These are phyloP conservation scores for Suillus spraguei DNA, from an alignment of 768 basidiomycete genomes.

Conservation along the genomic window DNA sequence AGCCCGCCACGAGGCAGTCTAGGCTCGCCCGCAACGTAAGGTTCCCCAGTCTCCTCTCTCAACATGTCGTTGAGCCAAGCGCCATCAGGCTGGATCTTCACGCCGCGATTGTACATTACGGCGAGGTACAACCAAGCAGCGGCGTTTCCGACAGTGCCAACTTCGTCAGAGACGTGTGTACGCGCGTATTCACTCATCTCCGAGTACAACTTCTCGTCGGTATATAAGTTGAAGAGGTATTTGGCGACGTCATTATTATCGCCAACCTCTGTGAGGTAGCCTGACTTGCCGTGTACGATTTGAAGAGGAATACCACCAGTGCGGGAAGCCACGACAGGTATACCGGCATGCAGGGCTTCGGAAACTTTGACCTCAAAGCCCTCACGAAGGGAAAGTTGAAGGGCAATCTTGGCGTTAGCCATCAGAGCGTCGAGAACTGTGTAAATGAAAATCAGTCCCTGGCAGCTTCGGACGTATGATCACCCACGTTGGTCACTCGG, in stretches of 20 bases:
- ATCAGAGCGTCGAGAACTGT: slow-evolving; percentile 85
- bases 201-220: slow-evolving; percentile 67
- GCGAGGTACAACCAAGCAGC: slow-evolving; percentile 69
- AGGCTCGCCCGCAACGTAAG: slow-evolving; percentile 68
- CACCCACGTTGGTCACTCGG: slow-evolving; percentile 83
- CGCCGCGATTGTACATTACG: slow-evolving; percentile 76
- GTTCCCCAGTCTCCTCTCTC: slow-evolving; percentile 74
- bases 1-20: slow-evolving; percentile 65
- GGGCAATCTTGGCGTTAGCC: slow-evolving; percentile 86
- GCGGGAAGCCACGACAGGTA: slow-evolving; percentile 79
- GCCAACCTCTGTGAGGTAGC: slow-evolving; percentile 78
- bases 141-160: slow-evolving; percentile 81
- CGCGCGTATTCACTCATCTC: slow-evolving; percentile 66
- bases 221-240: slow-evolving; percentile 77
- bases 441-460: slow-evolving; percentile 12
- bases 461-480: background rate
- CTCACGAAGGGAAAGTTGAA: slow-evolving; percentile 91
- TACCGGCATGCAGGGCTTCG: slow-evolving; percentile 89
- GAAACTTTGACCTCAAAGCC: slow-evolving; percentile 98
- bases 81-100: slow-evolving; percentile 78
- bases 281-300: slow-evolving; percentile 84
- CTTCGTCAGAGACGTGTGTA: slow-evolving; percentile 83
- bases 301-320: slow-evolving; percentile 97
- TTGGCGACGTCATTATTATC: slow-evolving; percentile 77
- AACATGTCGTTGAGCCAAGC: slow-evolving; percentile 86